Conservation (phyloP, 495 filamentous ascomycete species). For the Penicillium goetzii region DNA sequence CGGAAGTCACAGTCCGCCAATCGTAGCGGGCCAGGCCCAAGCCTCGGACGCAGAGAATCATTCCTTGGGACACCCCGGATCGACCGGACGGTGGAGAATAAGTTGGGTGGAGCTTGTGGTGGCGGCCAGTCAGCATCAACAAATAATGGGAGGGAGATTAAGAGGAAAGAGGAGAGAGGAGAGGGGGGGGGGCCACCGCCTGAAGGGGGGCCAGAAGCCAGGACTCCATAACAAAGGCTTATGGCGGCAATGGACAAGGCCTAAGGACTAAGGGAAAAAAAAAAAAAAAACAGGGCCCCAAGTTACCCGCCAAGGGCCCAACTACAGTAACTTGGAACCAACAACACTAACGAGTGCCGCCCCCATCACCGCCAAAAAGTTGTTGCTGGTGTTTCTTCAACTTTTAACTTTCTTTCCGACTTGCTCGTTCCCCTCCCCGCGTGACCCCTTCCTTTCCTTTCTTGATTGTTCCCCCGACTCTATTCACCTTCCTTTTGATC, state of each 20-base stretch:
- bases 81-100: constrained; percentile 32
- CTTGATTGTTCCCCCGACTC: not conserved
- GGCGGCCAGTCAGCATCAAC: constrained; percentile 24
- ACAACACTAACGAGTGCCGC: not conserved
- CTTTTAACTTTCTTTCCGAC: not conserved
- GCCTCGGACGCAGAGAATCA: not conserved
- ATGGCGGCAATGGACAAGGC: too few species aligned
- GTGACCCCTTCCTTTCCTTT: not conserved
- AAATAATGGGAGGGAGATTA: constrained; percentile 5
- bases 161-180: not conserved
- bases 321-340: too few species aligned
- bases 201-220: not conserved
- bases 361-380: not conserved
- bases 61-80: constrained; percentile 30
- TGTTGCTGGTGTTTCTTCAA: not conserved
- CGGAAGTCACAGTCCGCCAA: constrained; percentile 32
- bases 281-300: not conserved
- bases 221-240: not conserved
- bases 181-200: not conserved
- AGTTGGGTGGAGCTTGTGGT: constrained; percentile 16
- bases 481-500: constrained; percentile 1
- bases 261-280: not conserved
- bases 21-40: not conserved
- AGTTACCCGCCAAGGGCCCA: not conserved
- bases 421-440: not conserved